Evolutionary conservation across 768 basidiomycete species (phyloP), one percentile per base, ranked within the genome.

Genomic region (Serendipita sp.): DNA sequence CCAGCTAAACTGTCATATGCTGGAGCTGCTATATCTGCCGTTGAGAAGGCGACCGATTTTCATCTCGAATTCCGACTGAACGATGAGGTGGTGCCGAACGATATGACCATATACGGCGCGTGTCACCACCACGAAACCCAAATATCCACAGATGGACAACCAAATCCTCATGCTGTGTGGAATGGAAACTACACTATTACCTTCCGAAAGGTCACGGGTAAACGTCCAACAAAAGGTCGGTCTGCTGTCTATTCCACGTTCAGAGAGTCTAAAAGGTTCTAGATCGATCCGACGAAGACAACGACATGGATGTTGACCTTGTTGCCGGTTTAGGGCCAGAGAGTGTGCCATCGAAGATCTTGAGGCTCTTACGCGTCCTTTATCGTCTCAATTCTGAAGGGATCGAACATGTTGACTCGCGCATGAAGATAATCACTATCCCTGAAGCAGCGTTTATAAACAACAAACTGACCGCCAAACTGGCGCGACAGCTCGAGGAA

Each of bases 31-130:
- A 10, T 35, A 32, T 11, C 79, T 97, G 65, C 96, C 92, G 75
- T 78, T 91, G 56, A 60, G 0, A 92, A 91, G 71, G 93, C 95
- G 3, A 84, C 82, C 15, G 95, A 98, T 71, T 99, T 92, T 91
- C 94, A 99, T 73, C 83, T 98, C 63, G 88, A 96, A 74, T 98
- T 99, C 75, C 88, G 83, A 7, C 88, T 97, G 84, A 91, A 91
- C 71, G 93, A 92, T 66, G 85, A 90, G 52, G 75, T 83, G 23
- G 76, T 98, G 16, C 87, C 89, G 0, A 74, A 94, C 66, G 89
- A 94, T 72, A 78, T 94, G 64, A 99, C 96, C 0, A 86, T 99
- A 62, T 99, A 96, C 71, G 96, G 96, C 5, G 95, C 93, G 0
- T 88, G 96, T 52, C 93, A 98, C 72, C 90, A 92, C 70, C 87